Base-by-base conservation (phyloP, 805 yeast species). In the Sungouiella blattae region DNA sequence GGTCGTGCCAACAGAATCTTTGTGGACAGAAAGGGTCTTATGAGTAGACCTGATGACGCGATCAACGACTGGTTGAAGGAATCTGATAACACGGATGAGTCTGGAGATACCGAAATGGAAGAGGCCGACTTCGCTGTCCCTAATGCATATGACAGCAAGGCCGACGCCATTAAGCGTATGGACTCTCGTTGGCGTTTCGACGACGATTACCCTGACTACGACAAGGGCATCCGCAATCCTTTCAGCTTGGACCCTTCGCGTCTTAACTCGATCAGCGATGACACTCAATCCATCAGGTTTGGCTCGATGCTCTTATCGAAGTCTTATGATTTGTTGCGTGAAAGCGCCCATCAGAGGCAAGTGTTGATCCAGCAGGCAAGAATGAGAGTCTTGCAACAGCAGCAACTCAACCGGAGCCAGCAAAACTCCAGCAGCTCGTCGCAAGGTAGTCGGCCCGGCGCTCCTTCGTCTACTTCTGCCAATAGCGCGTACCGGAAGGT, bases 291-390 rank as follows among this genome's bases (percentile, higher is more conserved):
- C 1, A 85, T 91, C 20, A 69, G 97, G 40, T 89, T 89, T 61
- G 96, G 96, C 6, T 78, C 95, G 5, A 88, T 88, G 96, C 62
- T 91, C 21, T 68, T 88, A 27, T 78, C 93, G 4, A 91, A 89
- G 58, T 81, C 96, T 0, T 85, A 85, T 53, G 96, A 88, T 35
- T 73, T 80, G 33, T 64, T 81, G 44, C 68, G 87, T 49, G 87
- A 88, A 53, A 83, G 89, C 14, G 78, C 85, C 36, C 73, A 78
- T 51, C 79, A 80, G 60, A 72, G 93, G 47, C 70, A 64, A 39
- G 50, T 55, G 15, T 55, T 55, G 41, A 52, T 67, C 16, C 88
- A 77, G 59, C 80, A 60, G 65, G 73, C 71, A 3, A 58, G 66
- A 41, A 56, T 64, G 55, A 51, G 72, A 35, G 70, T 69, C 4